Percentiles rank a stretch among this genome's conserved stretches.
Conservation (phyloP, 2,329 filamentous ascomycete species). For the Fusarium newnesense region DNA sequence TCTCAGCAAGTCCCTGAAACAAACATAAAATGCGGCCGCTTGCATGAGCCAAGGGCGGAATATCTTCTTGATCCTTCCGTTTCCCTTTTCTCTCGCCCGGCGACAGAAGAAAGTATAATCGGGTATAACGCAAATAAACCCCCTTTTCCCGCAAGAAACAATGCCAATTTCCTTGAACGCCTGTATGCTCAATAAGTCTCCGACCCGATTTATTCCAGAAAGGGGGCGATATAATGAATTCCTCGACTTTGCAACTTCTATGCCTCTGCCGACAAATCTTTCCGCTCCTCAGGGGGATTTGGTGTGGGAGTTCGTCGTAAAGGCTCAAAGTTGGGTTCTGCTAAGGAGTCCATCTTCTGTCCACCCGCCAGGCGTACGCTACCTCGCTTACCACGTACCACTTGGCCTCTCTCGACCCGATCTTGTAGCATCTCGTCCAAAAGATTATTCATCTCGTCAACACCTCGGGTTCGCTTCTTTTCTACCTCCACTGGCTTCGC, state of each 20-base stretch:
- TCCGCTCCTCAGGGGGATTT: conserved; percentile 35
- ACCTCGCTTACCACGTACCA: conserved; percentile 73
- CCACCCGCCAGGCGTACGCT: conserved; percentile 70
- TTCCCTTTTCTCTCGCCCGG: conserved; percentile 29
- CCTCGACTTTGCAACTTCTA: conserved; percentile 13
- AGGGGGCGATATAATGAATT: neutral
- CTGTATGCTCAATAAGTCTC: conserved; percentile 29
- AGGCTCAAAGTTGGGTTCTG: conserved; percentile 53
- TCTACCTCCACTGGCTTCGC: conserved; percentile 35
- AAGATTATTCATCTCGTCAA: conserved; percentile 93
- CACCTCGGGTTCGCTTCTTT: conserved; percentile 72
- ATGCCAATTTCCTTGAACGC: conserved; percentile 31
- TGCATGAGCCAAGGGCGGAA: conserved; percentile 31
- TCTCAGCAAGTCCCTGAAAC: conserved; percentile 26
- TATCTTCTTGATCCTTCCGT: conserved; percentile 16
- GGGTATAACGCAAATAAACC: conserved; percentile 48
- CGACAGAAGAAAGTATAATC: conserved; percentile 44
- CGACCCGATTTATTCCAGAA: conserved; percentile 14
- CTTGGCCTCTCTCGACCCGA: conserved; percentile 79
- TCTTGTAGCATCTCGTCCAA: conserved; percentile 97
- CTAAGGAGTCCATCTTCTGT: conserved; percentile 52
- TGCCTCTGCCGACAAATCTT: conserved; percentile 32
- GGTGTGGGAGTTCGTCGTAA: conserved; percentile 52
- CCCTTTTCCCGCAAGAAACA: conserved; percentile 30
- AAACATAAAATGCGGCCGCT: conserved; percentile 32